Evolutionary conservation across 495 filamentous ascomycete species (phyloP), one percentile per base, ranked within the genome.

Genomic region (Daldinia decipiens): DNA sequence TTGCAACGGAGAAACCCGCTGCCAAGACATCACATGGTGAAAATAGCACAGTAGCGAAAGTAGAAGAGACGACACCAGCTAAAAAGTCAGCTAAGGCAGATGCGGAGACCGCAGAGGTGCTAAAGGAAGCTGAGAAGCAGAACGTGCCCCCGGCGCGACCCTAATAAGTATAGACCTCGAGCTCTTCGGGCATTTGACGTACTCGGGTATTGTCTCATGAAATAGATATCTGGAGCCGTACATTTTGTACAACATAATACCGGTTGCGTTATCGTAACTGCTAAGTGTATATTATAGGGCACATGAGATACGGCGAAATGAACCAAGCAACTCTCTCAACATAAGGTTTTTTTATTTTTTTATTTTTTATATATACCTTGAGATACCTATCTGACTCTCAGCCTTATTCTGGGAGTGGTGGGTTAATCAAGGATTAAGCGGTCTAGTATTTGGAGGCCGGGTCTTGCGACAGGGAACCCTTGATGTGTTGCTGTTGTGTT

Each of bases 81-180:
- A 29, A 34, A 31, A 63, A 64, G 9, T 3, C 36, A 15, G 62
- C 68, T 51, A 27, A 39, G 21, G 38, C 57, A 50, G 64, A 67
- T 17, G 24, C 21, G 27, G 63, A 70, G n/a, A 43, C 34, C 12
- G 17, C 6, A 3, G 56, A 62, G 34, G 45, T 45, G 11, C 65
- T 45, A 39, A 62, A 65, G 17, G 63, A 70, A 3, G 39, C 58
- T 8, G 51, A 69, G 52, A 66, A 66, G 56, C 50, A 68, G 39
- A 72, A 68, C 12, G 9, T 36, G 13, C 61, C 63, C 17, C 53
- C 62, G 19, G 21, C 60, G 5, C 70, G 64, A 27, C 60, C 67
- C 52, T 74, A 17, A 24, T 15, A 31, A n/a, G 26, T 13, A 5
- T 32, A 32, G 3, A 32, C 29, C 29, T 17, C 17, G 21, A 65